Conservation (phyloP, 1,139 yeast genomes). For the Kodamaea arcana region DNA sequence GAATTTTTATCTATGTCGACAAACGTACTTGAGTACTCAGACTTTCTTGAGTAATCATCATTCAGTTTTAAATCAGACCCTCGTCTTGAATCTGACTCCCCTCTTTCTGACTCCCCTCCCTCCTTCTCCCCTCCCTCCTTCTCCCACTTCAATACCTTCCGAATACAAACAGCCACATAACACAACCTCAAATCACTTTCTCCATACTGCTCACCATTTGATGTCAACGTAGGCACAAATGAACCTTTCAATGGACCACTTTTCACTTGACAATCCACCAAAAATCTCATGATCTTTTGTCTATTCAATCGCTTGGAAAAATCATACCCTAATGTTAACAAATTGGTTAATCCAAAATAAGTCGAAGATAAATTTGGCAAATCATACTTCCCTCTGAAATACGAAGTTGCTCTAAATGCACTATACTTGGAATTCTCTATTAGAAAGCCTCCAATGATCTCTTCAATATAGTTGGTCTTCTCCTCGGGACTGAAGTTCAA, state of each 20-base stretch:
- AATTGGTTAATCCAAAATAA: conserved; percentile 54
- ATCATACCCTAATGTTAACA: conserved; percentile 46
- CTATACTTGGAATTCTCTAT: conserved; percentile 37
- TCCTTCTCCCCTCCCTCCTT: conserved; percentile 17
- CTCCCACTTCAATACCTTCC: conserved; percentile 49
- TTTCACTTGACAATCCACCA: conserved; percentile 49
- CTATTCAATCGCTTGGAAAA: conserved; percentile 36
- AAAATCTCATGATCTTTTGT: conserved; percentile 45
- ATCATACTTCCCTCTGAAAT: conserved; percentile 37
- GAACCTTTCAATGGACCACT: conserved; percentile 58
- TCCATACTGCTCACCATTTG: conserved; percentile 35
- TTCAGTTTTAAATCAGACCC: no score
- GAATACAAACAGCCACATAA: conserved; percentile 67
- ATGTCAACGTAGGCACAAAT: conserved; percentile 19
- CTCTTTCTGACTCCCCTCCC: no score
- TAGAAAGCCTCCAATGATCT: conserved; percentile 43
- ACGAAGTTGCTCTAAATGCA: conserved; percentile 15
- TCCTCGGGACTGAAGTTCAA: conserved; percentile 27
- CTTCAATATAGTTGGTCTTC: conserved; percentile 31
- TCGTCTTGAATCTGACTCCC: no score
- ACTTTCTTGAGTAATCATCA: no score
- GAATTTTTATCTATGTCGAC: conserved; percentile 41
- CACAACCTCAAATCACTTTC: conserved; percentile 72
- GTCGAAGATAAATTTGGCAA: conserved; percentile 66
- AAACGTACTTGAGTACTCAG: conserved; percentile 9